Base-by-base conservation (phyloP, 2,329 filamentous ascomycete species). In the Xylariaceae sp. region DNA sequence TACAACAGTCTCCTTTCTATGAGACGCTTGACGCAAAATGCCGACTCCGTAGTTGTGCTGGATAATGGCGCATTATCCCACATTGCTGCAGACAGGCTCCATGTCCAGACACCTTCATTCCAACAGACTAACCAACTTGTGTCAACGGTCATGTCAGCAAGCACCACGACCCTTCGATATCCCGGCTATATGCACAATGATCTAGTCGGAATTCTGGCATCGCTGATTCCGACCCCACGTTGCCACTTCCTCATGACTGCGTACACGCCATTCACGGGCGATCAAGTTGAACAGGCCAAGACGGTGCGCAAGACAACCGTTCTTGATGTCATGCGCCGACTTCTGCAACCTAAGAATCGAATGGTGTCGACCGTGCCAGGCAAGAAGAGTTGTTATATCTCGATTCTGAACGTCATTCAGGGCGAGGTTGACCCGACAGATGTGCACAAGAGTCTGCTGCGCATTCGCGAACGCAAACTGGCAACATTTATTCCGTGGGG, bases 121-220 rank as follows among this genome's bases (percentile, higher is more conserved):
- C 89, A 96, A 68, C 95, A 99, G 74, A 99, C 94, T 1, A 99
- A 99, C 73, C 94, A 97, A 74, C 82, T 99, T 42, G 93, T 94
- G 3, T 94, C 92, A 6, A 99, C 95, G 1, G 95, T 99, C 73
- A 99, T 99, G 94, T 97, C 92, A 42, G 94, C 94, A 45, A 95
- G 91, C 72, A 99, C 94, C 3, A 97, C 93, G 8, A 97, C 95
- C 2, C 85, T 99, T 54, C 85, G 94, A 71, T 99, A 99, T 73
- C 94, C 94, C 1, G 94, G 94, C 45, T 99, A 99, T 77, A 99
- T 99, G 94, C 94, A 99, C 80, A 99, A 99, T 75, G 94, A 99
- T 72, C 87, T 99, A 13, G 92, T 96, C 71, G 94, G 93, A 75
- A 97, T 99, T 68, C 83, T 99, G 59, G 94, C 95, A 23, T 96